phyloP scores from a whole-genome alignment of 129 eudicot genomes.

The carrot (Daucus carota) region DH1_v3.0 NC_030383.2:10358501-10359000 shows the following conservation, averaged over 20 bases:
- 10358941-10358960: too few species aligned
- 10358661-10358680: background rate
- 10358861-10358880: background rate
- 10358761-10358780: background rate
- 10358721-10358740: background rate
- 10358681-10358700: background rate
- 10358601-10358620: background rate
- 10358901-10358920: background rate
- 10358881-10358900: background rate
- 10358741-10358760: background rate
- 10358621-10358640: background rate
- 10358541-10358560: background rate
- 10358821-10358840: background rate
- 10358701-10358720: background rate
- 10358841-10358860: background rate
- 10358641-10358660: background rate
- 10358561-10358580: background rate
- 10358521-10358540: background rate
- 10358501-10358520: background rate
- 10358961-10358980: too few species aligned
- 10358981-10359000: background rate
- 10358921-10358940: background rate
- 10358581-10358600: too few species aligned
- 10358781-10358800: background rate
- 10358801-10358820: background rate